Conservation (phyloP, 495 filamentous ascomycete genomes). For the Neurospora sp. region DNA sequence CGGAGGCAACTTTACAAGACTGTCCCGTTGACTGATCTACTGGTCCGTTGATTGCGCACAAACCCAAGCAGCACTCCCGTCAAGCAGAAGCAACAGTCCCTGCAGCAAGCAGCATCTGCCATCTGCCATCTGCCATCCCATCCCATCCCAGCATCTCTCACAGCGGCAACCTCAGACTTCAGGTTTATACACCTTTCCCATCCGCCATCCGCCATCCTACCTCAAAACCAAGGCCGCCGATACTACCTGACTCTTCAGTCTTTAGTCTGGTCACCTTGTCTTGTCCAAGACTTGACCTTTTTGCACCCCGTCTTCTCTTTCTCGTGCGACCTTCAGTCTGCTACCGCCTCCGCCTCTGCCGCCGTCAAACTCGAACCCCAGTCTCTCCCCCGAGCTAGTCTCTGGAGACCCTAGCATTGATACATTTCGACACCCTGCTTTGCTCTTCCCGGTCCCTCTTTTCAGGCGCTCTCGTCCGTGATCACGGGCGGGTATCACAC, state of each 20-base stretch:
- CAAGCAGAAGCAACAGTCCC: slow-evolving; percentile 1
- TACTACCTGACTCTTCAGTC: not conserved
- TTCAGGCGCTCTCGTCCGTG: not conserved
- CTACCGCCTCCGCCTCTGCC: slow-evolving; percentile 4
- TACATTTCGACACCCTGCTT: not conserved
- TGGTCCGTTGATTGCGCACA: not conserved
- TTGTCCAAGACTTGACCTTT: not conserved
- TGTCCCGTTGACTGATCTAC: not conserved
- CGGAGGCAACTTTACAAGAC: not conserved
- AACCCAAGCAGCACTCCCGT: not conserved
- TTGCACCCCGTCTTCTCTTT: slow-evolving; percentile 1
- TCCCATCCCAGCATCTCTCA: not conserved
- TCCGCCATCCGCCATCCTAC: not conserved
- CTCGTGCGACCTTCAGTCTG: slow-evolving; percentile 8
- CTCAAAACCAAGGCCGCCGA: not conserved
- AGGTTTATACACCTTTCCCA: not conserved
- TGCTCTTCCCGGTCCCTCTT: not conserved
- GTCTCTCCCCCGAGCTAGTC: not conserved
- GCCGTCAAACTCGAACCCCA: slow-evolving; percentile 4
- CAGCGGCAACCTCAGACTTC: not conserved
- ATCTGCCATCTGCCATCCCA: slow-evolving; percentile 3
- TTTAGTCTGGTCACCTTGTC: not conserved
- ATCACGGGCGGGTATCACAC: not conserved
- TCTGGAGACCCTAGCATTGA: not conserved
- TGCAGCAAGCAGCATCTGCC: not conserved